phyloP scores from a whole-genome alignment of 164 flowering plant genomes.

The Dillenia turbinata region DNA sequence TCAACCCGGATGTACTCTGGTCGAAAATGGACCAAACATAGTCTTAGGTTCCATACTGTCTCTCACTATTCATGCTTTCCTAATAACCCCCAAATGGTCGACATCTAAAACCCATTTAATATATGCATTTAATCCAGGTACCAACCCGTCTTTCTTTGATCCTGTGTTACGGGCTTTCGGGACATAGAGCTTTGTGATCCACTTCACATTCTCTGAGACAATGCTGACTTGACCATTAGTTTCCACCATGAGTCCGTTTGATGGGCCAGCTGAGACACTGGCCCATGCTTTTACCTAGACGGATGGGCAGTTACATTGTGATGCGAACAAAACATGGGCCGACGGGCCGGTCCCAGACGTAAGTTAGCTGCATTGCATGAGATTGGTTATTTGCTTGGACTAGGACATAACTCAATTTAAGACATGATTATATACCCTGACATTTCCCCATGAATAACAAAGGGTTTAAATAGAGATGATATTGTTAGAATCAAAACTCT shows the following conservation, averaged over 20 bases:
- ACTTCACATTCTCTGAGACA: constrained; percentile 11
- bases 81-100: constrained; percentile 11
- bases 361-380: constrained; percentile 46
- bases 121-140: constrained; percentile 3
- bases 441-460: background rate
- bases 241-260: constrained; percentile 8
- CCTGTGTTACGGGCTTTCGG: constrained; percentile 10
- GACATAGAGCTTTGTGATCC: constrained; percentile 14
- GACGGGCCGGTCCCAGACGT: background rate
- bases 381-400: constrained; percentile 49
- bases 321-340: constrained; percentile 22
- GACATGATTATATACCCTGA: constrained; percentile 31
- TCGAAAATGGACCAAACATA: too few relatives aligned
- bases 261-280: constrained; percentile 18
- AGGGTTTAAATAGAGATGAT: constrained; percentile 16
- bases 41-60: background rate
- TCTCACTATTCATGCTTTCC: constrained; percentile 7
- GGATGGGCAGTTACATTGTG: constrained; percentile 22
- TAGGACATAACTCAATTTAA: constrained; percentile 20
- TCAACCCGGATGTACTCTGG: constrained; percentile 10
- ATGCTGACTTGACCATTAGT: constrained; percentile 15
- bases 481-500: too few relatives aligned
- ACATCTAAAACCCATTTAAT: constrained; percentile 5
- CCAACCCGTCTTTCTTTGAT: background rate
- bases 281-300: constrained; percentile 34